A percentile compares a stretch with the other conserved stretches of the same genome.
Evolutionary conservation across 805 yeast genomes (phyloP).

Genomic region (Saccharomyces jurei): DNA sequence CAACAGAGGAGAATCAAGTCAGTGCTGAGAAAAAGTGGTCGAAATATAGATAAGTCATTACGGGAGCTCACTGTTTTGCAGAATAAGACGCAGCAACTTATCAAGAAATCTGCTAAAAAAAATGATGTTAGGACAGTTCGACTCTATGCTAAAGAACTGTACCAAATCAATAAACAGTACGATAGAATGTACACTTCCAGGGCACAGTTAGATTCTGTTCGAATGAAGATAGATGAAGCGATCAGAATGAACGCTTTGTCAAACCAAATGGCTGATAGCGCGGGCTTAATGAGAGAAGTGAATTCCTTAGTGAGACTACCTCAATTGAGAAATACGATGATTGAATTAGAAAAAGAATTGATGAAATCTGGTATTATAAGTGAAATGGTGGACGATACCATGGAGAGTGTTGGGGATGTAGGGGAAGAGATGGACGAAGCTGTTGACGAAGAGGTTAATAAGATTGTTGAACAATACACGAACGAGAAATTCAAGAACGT

Average conservation of each 20-base stretch:
- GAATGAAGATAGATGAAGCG: conserved; percentile 85
- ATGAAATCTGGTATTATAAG: conserved; percentile 80
- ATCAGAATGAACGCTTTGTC: conserved; percentile 78
- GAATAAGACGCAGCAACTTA: conserved; percentile 68
- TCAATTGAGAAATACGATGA: conserved; percentile 72
- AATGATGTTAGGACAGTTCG: conserved; percentile 70
- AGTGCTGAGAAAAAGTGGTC: conserved; percentile 71
- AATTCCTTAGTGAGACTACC: conserved; percentile 73
- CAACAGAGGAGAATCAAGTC: conserved; percentile 71
- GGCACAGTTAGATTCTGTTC: conserved; percentile 78
- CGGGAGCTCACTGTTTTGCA: conserved; percentile 58
- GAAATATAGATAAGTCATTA: conserved; percentile 65
- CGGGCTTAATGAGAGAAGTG: conserved; percentile 83
- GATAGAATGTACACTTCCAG: conserved; percentile 67
- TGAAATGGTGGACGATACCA: conserved; percentile 89
- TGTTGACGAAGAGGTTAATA: conserved; percentile 54
- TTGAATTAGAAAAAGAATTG: conserved; percentile 77
- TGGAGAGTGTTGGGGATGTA: conserved; percentile 64
- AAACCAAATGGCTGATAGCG: conserved; percentile 68
- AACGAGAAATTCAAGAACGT: conserved; percentile 36
- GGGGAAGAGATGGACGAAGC: conserved; percentile 61
- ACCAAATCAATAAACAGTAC: conserved; percentile 64
- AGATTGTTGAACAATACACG: conserved; percentile 44
- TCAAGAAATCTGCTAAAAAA: conserved; percentile 66
- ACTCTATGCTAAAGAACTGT: conserved; percentile 74